These are phyloP conservation scores for Pleurozium schreberi DNA, from an alignment of 225 moss, liverwort and hornwort genomes.

Conservation along the genomic window DNA sequence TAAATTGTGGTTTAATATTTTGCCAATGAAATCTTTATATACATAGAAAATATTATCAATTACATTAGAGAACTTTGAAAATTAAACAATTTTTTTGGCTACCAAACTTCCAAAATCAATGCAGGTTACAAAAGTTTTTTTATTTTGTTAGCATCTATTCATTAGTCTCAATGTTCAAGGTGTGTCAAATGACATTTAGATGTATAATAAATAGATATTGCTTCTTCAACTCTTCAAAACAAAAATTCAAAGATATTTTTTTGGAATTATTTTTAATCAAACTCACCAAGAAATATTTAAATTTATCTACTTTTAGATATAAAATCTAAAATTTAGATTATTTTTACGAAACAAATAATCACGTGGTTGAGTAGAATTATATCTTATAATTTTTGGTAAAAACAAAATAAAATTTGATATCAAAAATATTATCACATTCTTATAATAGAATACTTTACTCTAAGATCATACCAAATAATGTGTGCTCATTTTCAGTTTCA, in stretches of 20 bases:
- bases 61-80: too few relatives aligned
- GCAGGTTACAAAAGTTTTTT: not conserved
- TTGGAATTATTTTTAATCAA: not conserved
- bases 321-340: not conserved
- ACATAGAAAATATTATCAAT: too few relatives aligned
- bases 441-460: not conserved
- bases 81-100: not conserved
- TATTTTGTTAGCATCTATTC: not conserved
- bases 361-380: too few relatives aligned
- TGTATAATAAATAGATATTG: not conserved
- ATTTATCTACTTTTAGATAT: too few relatives aligned
- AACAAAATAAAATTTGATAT: not conserved
- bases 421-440: not conserved
- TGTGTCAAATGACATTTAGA: not conserved
- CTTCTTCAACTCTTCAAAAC: not conserved
- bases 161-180: not conserved
- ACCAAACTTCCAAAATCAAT: not conserved
- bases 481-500: not conserved
- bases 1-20: too few relatives aligned
- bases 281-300: not conserved
- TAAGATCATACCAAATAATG: not conserved
- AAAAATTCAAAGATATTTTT: not conserved
- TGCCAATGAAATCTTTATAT: too few relatives aligned
- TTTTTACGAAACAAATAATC: not conserved
- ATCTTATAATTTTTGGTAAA: not conserved